phyloP scores from a whole-genome alignment of 495 filamentous ascomycete species.

The Hypoxylon crocopeplum region DNA sequence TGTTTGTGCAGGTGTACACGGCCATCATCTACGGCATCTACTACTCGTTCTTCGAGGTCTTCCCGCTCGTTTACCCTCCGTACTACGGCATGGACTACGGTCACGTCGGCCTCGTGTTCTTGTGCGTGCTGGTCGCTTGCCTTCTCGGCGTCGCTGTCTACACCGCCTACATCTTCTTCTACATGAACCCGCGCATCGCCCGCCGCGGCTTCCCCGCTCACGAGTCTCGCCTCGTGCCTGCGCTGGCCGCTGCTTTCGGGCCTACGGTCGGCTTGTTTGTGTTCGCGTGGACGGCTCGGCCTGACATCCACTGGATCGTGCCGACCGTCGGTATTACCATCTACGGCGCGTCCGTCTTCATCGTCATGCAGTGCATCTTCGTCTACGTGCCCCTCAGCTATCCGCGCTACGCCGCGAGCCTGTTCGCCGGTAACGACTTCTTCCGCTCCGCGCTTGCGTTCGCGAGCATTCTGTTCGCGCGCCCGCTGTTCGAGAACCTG shows the following conservation, averaged over 20 bases:
- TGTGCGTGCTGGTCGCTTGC: constrained; percentile 65
- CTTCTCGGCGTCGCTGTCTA: constrained; percentile 61
- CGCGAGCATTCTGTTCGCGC: constrained; percentile 63
- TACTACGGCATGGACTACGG: constrained; percentile 69
- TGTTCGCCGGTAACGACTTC: constrained; percentile 70
- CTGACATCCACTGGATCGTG: constrained; percentile 67
- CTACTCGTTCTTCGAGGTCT: constrained; percentile 76
- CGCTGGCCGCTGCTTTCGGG: constrained; percentile 59
- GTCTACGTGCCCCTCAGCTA: constrained; percentile 68
- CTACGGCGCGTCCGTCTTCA: constrained; percentile 54
- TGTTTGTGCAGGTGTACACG: constrained; percentile 68
- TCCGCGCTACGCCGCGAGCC: constrained; percentile 65
- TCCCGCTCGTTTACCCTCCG: constrained; percentile 72
- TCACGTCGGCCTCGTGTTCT: constrained; percentile 68
- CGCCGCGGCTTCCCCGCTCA: constrained; percentile 53
- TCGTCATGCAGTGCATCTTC: constrained; percentile 68
- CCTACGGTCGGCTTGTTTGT: constrained; percentile 67
- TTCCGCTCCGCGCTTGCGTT: constrained; percentile 62
- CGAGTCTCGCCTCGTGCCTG: constrained; percentile 63
- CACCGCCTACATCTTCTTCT: constrained; percentile 57
- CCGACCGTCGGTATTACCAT: constrained; percentile 65
- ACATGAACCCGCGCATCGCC: constrained; percentile 52
- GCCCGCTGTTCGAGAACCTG: constrained; percentile 63
- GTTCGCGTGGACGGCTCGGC: constrained; percentile 65
- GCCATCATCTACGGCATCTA: constrained; percentile 71